Percentiles rank a stretch among this genome's conserved stretches.
These are phyloP conservation scores for Plasmodium adleri DNA, from an alignment of 169 alveolate species.

Conservation along the genomic window DNA sequence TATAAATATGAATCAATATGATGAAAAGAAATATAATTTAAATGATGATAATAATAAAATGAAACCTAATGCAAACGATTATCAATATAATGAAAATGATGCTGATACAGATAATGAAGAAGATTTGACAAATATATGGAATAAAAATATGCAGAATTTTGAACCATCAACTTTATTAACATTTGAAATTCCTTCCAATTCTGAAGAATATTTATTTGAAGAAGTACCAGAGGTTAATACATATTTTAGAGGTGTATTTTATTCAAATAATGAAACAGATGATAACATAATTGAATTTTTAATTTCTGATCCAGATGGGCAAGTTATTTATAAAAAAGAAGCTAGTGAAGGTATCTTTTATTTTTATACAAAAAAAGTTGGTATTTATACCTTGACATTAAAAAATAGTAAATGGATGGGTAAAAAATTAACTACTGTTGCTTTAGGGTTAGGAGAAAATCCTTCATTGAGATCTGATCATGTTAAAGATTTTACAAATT, in stretches of 20 bases:
- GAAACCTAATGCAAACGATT: constrained; percentile 69
- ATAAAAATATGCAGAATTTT: constrained; percentile 70
- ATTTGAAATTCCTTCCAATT: constrained; percentile 60
- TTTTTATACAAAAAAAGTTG: constrained; percentile 64
- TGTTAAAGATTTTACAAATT: constrained; percentile 59
- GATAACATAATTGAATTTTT: constrained; percentile 43
- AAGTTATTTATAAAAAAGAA: constrained; percentile 40
- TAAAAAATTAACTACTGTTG: constrained; percentile 60
- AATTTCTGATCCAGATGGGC: constrained; percentile 63
- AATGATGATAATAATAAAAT: constrained; percentile 15
- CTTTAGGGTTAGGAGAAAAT: constrained; percentile 67
- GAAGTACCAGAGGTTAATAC: constrained; percentile 19
- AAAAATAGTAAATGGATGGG: constrained; percentile 68
- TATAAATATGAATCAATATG: neutral
- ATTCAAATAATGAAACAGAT: constrained; percentile 58
- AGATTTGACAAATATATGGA: constrained; percentile 68
- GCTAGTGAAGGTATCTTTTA: constrained; percentile 71
- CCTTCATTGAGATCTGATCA: constrained; percentile 67
- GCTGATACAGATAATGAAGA: constrained; percentile 28
- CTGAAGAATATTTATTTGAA: constrained; percentile 67
- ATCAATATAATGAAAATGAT: constrained; percentile 27
- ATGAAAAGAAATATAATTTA: neutral
- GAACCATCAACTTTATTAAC: constrained; percentile 70
- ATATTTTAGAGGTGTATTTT: constrained; percentile 72
- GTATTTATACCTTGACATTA: constrained; percentile 45